Evolutionary conservation across 768 basidiomycete genomes (phyloP), one percentile per base, ranked within the genome.

Genomic region (Lactifluus piperatus): DNA sequence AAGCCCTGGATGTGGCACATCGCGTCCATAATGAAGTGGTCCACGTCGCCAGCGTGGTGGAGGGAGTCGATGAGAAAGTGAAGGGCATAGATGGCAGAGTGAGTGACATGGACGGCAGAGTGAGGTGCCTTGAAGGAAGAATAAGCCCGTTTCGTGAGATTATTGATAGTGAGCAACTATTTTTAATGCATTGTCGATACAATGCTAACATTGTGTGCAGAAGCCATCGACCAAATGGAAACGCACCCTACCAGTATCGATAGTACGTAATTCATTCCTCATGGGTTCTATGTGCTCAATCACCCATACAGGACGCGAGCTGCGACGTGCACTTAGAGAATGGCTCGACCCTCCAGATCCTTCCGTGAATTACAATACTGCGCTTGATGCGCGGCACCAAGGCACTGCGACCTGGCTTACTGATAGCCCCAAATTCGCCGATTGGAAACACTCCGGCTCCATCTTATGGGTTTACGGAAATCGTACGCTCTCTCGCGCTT

Each of bases 291-390:
- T 4, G 5, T 11, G 36, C 10, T 24, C 27, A 36, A 54, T n/a
- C 3, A n/a, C 37, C 8, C 8, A 13, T 10, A 20, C 48, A 56
- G 48, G 48, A 0, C 30, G 50, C 24, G 16, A 56, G 9, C 13
- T 49, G 5, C 54, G 32, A 34, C 13, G 18, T 1, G 18, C 29
- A 1, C 29, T 57, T 13, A 30, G 24, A 41, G 29, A 32, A 2
- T 56, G 55, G 55, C 9, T 49, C 11, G 20, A 46, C 22, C 36
- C 55, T 5, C 55, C 55, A 4, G 47, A 56, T 41, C 55, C 47
- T 0, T 48, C 47, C 7, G 16, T 41, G n/a, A 56, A 56, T 34
- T 41, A 49, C 14, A 27, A 49, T 5, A 39, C 16, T 9, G 47
- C 55, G 1, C 18, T n/a, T 8, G 37, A 32, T 16, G 26, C 20